Conservation (phyloP, 352 stramenopile genomes). For the Pythium aquatile region DNA sequence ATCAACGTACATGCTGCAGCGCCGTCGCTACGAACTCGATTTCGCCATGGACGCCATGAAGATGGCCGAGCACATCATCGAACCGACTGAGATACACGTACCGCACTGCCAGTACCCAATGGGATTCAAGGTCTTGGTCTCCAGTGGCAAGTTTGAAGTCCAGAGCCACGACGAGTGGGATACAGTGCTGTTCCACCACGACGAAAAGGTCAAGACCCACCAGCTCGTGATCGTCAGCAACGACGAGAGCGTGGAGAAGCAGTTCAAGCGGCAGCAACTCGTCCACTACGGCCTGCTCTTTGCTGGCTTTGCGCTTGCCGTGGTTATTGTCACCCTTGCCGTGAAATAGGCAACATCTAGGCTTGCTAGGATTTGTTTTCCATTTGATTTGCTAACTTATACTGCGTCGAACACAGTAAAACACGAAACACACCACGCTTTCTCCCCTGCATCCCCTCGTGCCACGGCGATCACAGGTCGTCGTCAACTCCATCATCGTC, state of each 20-base stretch:
- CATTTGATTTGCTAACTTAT: background rate
- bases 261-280: slow-evolving; percentile 16
- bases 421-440: background rate
- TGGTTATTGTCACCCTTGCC: slow-evolving; percentile 2
- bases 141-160: slow-evolving; percentile 54
- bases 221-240: slow-evolving; percentile 19
- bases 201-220: slow-evolving; percentile 30
- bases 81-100: slow-evolving; percentile 65
- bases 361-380: background rate
- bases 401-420: background rate
- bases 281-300: slow-evolving; percentile 7
- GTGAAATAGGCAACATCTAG: background rate
- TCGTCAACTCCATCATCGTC: background rate
- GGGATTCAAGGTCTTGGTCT: slow-evolving; percentile 54
- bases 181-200: slow-evolving; percentile 52
- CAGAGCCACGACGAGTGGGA: slow-evolving; percentile 60
- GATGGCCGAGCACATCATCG: slow-evolving; percentile 21
- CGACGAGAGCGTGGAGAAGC: slow-evolving; percentile 18
- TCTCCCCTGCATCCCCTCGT: too few species aligned
- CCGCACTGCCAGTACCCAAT: slow-evolving; percentile 71
- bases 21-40: slow-evolving; percentile 58
- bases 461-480: background rate
- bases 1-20: slow-evolving; percentile 53
- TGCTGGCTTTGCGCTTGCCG: background rate
- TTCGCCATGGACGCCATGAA: slow-evolving; percentile 41